Evolutionary conservation across 2,329 filamentous ascomycete species (phyloP).

Genomic region (Emericellopsis cladophorae): DNA sequence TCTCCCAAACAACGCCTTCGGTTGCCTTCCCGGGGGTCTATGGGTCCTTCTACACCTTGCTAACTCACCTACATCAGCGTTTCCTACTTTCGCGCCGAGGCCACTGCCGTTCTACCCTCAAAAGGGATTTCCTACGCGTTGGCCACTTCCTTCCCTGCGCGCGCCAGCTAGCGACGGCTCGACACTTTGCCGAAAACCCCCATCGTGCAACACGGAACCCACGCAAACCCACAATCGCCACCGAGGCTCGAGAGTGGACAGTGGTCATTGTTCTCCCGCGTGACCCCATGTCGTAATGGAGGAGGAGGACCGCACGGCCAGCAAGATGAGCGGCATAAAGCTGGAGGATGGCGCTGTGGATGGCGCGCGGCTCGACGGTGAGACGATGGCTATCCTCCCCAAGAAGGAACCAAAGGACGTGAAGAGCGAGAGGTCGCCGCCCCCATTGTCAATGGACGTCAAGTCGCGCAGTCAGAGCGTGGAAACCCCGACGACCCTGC

Average conservation of each 20-base stretch:
- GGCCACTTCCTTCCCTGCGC: not conserved
- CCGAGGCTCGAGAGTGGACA: too few relatives aligned
- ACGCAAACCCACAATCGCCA: too few relatives aligned
- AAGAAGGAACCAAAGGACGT: constrained; percentile 15
- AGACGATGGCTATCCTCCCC: constrained; percentile 17
- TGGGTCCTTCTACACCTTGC: too few relatives aligned
- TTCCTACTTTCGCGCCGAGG: too few relatives aligned
- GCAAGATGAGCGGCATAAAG: constrained; percentile 30
- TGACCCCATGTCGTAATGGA: constrained; percentile 17
- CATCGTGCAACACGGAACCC: too few relatives aligned
- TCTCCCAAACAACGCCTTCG: too few relatives aligned
- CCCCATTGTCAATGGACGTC: constrained; percentile 28
- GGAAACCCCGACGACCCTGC: constrained; percentile 33
- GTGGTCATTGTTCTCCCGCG: not conserved
- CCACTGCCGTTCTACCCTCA: not conserved
- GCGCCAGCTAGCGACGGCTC: not conserved
- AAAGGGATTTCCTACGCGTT: not conserved
- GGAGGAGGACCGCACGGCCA: constrained; percentile 25
- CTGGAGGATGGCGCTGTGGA: constrained; percentile 26
- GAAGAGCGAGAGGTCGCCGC: constrained; percentile 23
- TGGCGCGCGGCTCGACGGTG: constrained; percentile 9
- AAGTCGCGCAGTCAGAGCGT: constrained; percentile 34
- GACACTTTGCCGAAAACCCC: not conserved
- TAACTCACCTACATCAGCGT: too few relatives aligned
- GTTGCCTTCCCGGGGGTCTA: too few relatives aligned